These are phyloP conservation scores for Vigna angularis DNA, from an alignment of 306 rosid species.

Conservation along the genomic window DNA sequence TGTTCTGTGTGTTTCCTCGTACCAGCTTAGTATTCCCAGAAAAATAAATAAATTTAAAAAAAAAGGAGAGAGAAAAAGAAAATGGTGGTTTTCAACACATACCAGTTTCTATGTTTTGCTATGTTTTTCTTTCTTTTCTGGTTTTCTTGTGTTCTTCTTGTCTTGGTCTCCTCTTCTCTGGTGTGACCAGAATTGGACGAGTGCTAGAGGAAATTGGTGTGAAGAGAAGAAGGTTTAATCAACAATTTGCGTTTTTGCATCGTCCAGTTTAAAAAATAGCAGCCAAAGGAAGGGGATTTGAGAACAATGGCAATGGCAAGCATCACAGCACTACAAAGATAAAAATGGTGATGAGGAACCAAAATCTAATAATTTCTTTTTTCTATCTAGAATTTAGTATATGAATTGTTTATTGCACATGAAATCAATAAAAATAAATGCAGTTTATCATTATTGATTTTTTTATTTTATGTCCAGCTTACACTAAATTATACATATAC, in stretches of 20 bases:
- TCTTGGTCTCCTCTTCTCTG: slow-evolving; percentile 25
- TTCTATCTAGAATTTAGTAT: not conserved
- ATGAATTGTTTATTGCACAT: not conserved
- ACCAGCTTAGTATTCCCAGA: slow-evolving; percentile 37
- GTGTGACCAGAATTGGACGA: slow-evolving; percentile 41
- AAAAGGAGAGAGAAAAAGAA: not conserved
- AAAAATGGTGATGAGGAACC: slow-evolving; percentile 9
- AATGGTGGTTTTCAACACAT: slow-evolving; percentile 31
- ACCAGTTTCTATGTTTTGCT: slow-evolving; percentile 15
- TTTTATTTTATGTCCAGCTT: too few species aligned
- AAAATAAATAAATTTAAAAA: not conserved
- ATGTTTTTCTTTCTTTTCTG: not conserved
- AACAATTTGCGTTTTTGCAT: slow-evolving; percentile 40
- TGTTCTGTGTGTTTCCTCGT: slow-evolving; percentile 41
- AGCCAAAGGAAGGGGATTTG: slow-evolving; percentile 18
- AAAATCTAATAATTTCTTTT: not conserved
- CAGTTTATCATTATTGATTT: too few species aligned
- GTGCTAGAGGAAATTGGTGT: slow-evolving; percentile 37
- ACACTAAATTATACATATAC: too few species aligned
- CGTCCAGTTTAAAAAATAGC: slow-evolving; percentile 35
- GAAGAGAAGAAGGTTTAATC: slow-evolving; percentile 32
- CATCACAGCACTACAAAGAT: slow-evolving; percentile 33
- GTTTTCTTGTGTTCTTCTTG: not conserved
- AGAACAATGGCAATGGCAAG: slow-evolving; percentile 34
- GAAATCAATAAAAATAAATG: not conserved